Conservation (phyloP, 441 rosid species). For the Populus hybrid region DNA sequence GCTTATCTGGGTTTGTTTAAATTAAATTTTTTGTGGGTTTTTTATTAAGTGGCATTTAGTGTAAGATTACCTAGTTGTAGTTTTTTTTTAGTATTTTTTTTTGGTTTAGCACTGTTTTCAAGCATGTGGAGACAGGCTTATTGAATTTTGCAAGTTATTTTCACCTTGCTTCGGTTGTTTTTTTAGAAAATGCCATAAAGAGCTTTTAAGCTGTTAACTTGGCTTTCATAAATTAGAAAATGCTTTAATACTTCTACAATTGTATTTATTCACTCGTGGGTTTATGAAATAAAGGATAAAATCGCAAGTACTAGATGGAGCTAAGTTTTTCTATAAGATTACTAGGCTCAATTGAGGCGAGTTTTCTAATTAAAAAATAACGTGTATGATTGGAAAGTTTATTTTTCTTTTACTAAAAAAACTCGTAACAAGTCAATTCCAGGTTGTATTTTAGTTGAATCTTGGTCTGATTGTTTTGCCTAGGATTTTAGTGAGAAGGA, state of each 20-base stretch:
- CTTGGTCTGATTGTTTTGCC: neutral
- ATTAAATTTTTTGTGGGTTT: neutral
- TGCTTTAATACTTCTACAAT: neutral
- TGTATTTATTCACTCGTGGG: neutral
- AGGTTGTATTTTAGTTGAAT: neutral
- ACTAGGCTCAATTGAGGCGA: too few species aligned
- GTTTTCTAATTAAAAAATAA: too few species aligned
- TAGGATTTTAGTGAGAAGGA: slow-evolving; percentile 44
- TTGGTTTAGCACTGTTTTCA: neutral
- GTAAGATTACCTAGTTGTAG: too few species aligned
- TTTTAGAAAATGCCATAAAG: neutral
- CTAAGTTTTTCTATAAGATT: neutral
- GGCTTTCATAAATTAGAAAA: neutral
- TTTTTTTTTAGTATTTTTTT: too few species aligned
- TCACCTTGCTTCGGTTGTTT: neutral
- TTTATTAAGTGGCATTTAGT: neutral
- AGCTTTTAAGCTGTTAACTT: neutral
- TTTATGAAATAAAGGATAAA: neutral
- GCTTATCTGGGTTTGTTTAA: neutral
- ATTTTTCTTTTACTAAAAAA: neutral
- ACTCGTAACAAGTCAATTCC: neutral
- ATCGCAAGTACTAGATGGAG: neutral
- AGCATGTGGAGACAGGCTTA: neutral
- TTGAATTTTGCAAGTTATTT: neutral
- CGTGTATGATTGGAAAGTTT: neutral